Conservation (phyloP, 106 monocot genomes). For the Dioscorea dumetorum region DNA sequence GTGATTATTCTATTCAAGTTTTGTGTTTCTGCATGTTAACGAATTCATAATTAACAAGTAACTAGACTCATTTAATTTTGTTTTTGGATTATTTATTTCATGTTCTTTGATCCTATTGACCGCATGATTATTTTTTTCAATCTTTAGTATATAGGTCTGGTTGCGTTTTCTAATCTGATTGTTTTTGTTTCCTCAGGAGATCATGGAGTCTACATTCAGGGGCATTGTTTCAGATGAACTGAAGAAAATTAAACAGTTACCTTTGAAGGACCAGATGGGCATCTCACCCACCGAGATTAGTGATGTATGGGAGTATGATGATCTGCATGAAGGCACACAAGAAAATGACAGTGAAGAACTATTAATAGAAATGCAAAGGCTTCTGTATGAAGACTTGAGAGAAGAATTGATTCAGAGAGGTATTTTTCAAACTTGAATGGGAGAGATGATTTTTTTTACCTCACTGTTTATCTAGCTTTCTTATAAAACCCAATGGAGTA, state of each 20-base stretch:
- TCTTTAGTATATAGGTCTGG: too few relatives aligned
- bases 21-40: too few relatives aligned
- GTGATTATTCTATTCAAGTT: too few relatives aligned
- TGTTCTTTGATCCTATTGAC: background rate
- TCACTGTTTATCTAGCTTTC: too few relatives aligned
- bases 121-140: too few relatives aligned
- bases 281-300: constrained; percentile 15
- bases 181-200: constrained; percentile 27
- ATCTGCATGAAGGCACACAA: constrained; percentile 6
- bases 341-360: constrained; percentile 63
- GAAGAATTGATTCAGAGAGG: constrained; percentile 80
- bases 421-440: constrained; percentile 12
- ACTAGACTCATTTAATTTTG: background rate
- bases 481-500: too few relatives aligned
- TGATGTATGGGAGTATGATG: constrained; percentile 87
- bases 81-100: background rate
- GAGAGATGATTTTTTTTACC: background rate
- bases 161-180: too few relatives aligned
- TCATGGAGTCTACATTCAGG: constrained; percentile 43
- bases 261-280: constrained; percentile 8
- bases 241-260: constrained; percentile 55
- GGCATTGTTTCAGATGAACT: constrained; percentile 75
- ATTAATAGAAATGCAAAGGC: constrained; percentile 86
- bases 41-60: too few relatives aligned
- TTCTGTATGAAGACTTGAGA: constrained; percentile 80